These are phyloP conservation scores for Hibiscus syriacus DNA, from an alignment of 345 rosid genomes.

Conservation along the genomic window DNA sequence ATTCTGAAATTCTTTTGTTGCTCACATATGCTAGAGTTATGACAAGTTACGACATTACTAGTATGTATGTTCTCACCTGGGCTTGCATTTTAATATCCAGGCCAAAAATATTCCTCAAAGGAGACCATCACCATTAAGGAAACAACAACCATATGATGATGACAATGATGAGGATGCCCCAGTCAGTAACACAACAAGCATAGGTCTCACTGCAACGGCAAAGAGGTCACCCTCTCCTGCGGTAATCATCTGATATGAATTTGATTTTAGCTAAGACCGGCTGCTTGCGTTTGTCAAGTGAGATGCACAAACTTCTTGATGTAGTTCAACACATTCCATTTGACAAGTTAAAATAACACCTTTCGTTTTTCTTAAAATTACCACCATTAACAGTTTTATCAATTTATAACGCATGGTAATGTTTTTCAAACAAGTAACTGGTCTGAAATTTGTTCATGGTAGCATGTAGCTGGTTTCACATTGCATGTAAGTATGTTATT, in stretches of 20 bases:
- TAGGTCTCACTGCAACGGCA: slow-evolving; percentile 39
- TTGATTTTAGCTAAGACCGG: slow-evolving; percentile 5
- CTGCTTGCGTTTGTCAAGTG: not conserved
- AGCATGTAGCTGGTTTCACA: not conserved
- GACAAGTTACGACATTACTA: slow-evolving; percentile 2
- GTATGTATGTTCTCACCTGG: slow-evolving; percentile 3
- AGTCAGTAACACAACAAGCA: slow-evolving; percentile 28
- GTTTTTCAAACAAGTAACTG: not conserved
- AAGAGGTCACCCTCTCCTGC: slow-evolving; percentile 28
- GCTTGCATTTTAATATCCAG: slow-evolving; percentile 25
- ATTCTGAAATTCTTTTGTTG: not conserved
- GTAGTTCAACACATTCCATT: not conserved
- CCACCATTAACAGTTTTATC: no score
- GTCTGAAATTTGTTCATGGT: not conserved
- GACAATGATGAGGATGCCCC: slow-evolving; percentile 21
- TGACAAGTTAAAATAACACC: not conserved
- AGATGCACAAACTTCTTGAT: not conserved
- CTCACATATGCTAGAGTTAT: not conserved
- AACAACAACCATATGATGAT: slow-evolving; percentile 15
- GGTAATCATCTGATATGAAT: slow-evolving; percentile 21
- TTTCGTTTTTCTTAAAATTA: no score
- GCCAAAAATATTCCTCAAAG: slow-evolving; percentile 23
- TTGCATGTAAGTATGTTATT: slow-evolving; percentile 1
- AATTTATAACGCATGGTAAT: not conserved
- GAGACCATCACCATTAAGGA: slow-evolving; percentile 15